A percentile compares a stretch with the other conserved stretches of the same genome.
phyloP scores from a whole-genome alignment of 768 basidiomycete genomes.

The Hydnum rufescens region DNA sequence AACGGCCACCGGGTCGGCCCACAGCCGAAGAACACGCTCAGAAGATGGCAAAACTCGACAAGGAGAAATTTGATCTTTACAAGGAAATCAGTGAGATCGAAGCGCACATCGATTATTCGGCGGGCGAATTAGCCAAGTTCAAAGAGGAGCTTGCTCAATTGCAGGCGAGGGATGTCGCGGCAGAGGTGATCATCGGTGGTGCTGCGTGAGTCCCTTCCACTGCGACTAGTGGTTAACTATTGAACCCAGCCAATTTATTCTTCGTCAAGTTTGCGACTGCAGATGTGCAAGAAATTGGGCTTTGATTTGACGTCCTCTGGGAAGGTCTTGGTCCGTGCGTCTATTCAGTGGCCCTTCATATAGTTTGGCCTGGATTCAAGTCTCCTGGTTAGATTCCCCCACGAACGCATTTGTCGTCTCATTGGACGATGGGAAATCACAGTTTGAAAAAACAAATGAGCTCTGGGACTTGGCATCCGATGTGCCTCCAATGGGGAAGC shows the following conservation, averaged over 20 bases:
- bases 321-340: neutral
- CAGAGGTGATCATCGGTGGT: constrained; percentile 8
- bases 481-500: neutral
- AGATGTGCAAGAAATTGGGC: constrained; percentile 9
- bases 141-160: constrained; percentile 9
- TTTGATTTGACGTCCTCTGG: constrained; percentile 9
- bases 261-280: constrained; percentile 7
- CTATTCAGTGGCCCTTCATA: neutral
- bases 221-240: neutral
- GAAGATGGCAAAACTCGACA: constrained; percentile 8
- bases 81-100: constrained; percentile 11
- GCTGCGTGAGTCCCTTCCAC: constrained; percentile 8
- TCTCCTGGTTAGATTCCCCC: constrained; percentile 3
- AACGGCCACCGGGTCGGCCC: constrained; percentile 9
- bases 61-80: constrained; percentile 8
- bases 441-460: constrained; percentile 8
- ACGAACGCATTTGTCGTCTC: constrained; percentile 7
- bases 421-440: constrained; percentile 3
- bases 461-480: constrained; percentile 8
- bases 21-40: constrained; percentile 7
- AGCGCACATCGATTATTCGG: constrained; percentile 3
- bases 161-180: constrained; percentile 9
- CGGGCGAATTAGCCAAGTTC: constrained; percentile 7
- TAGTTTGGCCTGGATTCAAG: neutral
- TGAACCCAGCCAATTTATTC: neutral